A percentile compares a stretch with the other conserved stretches of the same genome.
Evolutionary conservation across 1,284 basidiomycete species (phyloP).

Genomic region (Leucoagaricus sp.): DNA sequence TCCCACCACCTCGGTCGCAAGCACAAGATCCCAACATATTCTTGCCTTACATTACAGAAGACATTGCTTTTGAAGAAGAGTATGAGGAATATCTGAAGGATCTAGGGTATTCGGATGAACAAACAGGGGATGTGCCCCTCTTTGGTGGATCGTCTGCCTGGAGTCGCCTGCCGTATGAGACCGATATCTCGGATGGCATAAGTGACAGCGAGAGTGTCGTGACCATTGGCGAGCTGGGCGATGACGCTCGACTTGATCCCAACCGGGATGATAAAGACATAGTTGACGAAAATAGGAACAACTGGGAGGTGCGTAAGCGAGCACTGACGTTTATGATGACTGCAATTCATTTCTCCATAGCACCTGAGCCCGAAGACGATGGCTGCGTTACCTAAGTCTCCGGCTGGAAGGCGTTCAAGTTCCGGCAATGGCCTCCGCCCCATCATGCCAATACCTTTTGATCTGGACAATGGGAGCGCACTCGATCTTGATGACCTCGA

Average conservation of each 20-base stretch:
- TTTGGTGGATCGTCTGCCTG: constrained; percentile 65
- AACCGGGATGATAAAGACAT: constrained; percentile 61
- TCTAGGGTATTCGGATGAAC: constrained; percentile 68
- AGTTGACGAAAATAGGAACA: constrained; percentile 82
- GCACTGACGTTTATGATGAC: neutral
- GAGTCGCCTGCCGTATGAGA: constrained; percentile 72
- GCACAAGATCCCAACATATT: constrained; percentile 83
- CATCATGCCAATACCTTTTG: constrained; percentile 78
- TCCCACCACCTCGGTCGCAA: constrained; percentile 80
- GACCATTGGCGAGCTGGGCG: constrained; percentile 83
- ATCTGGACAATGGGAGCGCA: constrained; percentile 71
- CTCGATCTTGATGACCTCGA: constrained; percentile 68
- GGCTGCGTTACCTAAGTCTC: constrained; percentile 87
- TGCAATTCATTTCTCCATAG: constrained; percentile 38
- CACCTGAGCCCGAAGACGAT: constrained; percentile 94
- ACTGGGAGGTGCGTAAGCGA: constrained; percentile 80
- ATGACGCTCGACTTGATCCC: constrained; percentile 69
- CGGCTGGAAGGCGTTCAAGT: constrained; percentile 78
- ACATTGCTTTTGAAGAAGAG: constrained; percentile 86
- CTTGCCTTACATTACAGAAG: constrained; percentile 81
- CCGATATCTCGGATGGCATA: constrained; percentile 77
- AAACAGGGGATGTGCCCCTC: constrained; percentile 38
- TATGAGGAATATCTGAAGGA: constrained; percentile 88
- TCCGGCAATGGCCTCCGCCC: constrained; percentile 81
- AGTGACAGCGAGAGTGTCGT: constrained; percentile 90